A percentile compares a stretch with the other conserved stretches of the same genome.
Evolutionary conservation across 1,284 basidiomycete species (phyloP).

Genomic region (Bjerkandera adusta): DNA sequence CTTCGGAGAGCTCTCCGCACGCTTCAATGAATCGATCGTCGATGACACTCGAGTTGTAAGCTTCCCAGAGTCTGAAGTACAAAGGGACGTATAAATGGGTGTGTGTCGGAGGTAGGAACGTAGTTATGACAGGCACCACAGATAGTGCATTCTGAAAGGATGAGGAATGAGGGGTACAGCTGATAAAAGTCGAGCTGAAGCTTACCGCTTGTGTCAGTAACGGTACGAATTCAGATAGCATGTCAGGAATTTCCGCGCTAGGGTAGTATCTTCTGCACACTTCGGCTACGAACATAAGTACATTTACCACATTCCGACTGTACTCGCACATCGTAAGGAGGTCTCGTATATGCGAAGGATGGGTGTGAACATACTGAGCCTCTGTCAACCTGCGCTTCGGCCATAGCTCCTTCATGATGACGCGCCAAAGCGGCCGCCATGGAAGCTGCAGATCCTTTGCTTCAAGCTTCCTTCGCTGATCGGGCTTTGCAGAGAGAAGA

Average conservation of each 20-base stretch:
- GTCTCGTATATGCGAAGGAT: background rate
- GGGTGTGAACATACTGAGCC: conserved; percentile 38
- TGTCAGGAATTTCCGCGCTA: conserved; percentile 61
- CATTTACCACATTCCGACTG: conserved; percentile 66
- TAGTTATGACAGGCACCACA: conserved; percentile 70
- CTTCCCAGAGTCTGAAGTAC: conserved; percentile 83
- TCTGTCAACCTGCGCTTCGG: conserved; percentile 62
- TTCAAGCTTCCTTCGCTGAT: conserved; percentile 62
- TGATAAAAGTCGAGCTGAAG: conserved; percentile 7
- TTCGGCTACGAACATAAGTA: conserved; percentile 71
- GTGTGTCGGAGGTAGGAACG: conserved; percentile 73
- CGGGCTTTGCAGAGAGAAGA: conserved; percentile 64
- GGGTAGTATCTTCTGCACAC: conserved; percentile 71
- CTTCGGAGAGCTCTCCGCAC: conserved; percentile 73
- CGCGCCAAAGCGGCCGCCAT: conserved; percentile 74
- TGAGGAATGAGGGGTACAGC: background rate
- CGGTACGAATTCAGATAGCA: conserved; percentile 74
- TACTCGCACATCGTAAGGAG: conserved; percentile 15
- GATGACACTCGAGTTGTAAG: conserved; percentile 77
- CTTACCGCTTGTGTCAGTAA: conserved; percentile 61
- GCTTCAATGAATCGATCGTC: conserved; percentile 88
- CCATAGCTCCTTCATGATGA: conserved; percentile 72
- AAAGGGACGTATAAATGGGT: conserved; percentile 69
- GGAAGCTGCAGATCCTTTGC: conserved; percentile 67
- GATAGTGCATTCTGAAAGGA: conserved; percentile 53